Percentiles rank a stretch among this genome's conserved stretches.
phyloP scores from a whole-genome alignment of 805 yeast genomes.

The Sporopachydermia quercuum region DNA sequence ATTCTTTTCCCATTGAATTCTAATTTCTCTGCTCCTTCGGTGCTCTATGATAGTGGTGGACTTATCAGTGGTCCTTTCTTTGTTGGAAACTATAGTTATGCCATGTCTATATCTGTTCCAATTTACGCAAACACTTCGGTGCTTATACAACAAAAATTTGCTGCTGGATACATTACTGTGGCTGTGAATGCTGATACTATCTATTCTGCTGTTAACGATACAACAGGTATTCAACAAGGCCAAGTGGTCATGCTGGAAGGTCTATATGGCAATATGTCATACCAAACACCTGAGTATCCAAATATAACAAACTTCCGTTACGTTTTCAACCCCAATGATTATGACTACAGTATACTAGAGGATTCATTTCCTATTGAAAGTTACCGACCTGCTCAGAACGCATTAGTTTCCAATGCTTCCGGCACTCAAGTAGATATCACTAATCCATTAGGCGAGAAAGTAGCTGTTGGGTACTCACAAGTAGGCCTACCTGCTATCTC shows the following conservation, averaged over 20 bases:
- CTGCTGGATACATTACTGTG: constrained; percentile 61
- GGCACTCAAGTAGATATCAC: constrained; percentile 28
- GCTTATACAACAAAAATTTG: constrained; percentile 36
- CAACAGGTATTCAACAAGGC: constrained; percentile 23
- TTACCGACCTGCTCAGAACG: not conserved
- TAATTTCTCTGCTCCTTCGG: constrained; percentile 29
- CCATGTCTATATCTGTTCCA: constrained; percentile 67
- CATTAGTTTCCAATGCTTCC: constrained; percentile 7
- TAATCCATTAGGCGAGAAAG: constrained; percentile 21
- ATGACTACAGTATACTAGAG: too few species aligned
- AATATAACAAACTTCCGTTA: not conserved
- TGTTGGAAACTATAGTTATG: constrained; percentile 28
- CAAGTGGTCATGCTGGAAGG: constrained; percentile 11
- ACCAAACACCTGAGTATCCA: constrained; percentile 8
- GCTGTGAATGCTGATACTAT: constrained; percentile 32
- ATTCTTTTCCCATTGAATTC: constrained; percentile 34
- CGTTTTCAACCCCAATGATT: not conserved
- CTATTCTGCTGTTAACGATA: constrained; percentile 24
- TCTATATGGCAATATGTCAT: constrained; percentile 8
- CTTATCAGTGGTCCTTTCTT: constrained; percentile 51
- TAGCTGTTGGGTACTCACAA: constrained; percentile 44
- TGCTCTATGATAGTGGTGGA: constrained; percentile 29
- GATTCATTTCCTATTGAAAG: not conserved
- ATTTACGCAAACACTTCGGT: constrained; percentile 63
- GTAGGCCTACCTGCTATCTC: constrained; percentile 27